Percentiles rank a stretch among this genome's conserved stretches.
phyloP scores from a whole-genome alignment of 805 yeast species.

The Nakazawaea holstii region DNA sequence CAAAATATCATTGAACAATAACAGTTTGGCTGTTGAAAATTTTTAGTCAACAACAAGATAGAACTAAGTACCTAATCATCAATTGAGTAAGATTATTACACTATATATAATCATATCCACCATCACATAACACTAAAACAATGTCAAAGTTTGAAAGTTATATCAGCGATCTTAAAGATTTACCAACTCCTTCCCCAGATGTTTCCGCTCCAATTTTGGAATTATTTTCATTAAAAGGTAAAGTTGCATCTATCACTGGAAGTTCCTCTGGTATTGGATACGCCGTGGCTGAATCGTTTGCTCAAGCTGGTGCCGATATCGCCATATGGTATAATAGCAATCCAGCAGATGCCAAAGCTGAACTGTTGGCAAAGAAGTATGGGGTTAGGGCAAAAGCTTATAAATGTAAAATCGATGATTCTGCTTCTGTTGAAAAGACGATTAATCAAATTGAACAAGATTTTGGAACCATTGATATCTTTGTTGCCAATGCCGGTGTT shows the following conservation, averaged over 20 bases:
- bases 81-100: too few relatives aligned
- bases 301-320: constrained; percentile 85
- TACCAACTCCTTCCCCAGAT: constrained; percentile 51
- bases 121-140: too few relatives aligned
- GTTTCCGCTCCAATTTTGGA: constrained; percentile 49
- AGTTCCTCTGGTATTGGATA: constrained; percentile 81
- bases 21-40: too few relatives aligned
- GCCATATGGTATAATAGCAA: constrained; percentile 63
- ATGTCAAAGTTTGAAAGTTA: constrained; percentile 19
- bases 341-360: constrained; percentile 61
- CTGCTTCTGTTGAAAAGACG: constrained; percentile 42
- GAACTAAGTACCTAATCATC: too few relatives aligned
- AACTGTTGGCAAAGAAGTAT: constrained; percentile 47
- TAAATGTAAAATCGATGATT: constrained; percentile 50
- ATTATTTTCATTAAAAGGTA: constrained; percentile 73
- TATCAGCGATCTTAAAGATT: constrained; percentile 22
- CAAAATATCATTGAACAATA: too few relatives aligned
- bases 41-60: too few relatives aligned
- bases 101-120: too few relatives aligned
- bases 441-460: constrained; percentile 51
- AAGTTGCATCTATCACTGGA: constrained; percentile 81
- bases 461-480: constrained; percentile 76
- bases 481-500: constrained; percentile 88
- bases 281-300: constrained; percentile 76
- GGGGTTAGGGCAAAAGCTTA: constrained; percentile 60